phyloP scores from a whole-genome alignment of 176 grass and related monocot genomes.

The Oryza meridionalis region DNA sequence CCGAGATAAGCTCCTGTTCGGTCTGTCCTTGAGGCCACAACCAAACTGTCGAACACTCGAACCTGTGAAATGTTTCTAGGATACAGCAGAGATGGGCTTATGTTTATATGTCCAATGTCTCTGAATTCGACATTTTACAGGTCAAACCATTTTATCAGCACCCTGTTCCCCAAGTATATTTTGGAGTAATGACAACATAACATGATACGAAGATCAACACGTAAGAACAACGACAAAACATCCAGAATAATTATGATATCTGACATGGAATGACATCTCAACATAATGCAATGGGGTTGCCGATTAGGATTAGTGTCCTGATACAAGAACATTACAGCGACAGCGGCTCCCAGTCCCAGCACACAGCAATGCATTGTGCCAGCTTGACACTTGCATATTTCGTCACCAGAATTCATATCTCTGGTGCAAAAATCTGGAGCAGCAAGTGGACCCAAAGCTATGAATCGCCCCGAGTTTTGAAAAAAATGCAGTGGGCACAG shows the following conservation, averaged over 20 bases:
- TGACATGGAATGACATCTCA: constrained; percentile 44
- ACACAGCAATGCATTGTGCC: constrained; percentile 35
- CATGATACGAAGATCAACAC: not conserved
- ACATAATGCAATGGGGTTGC: constrained; percentile 29
- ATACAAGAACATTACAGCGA: constrained; percentile 34
- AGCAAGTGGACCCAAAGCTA: constrained; percentile 33
- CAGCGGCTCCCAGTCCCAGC: constrained; percentile 27
- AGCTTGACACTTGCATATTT: constrained; percentile 42
- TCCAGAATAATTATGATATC: constrained; percentile 37
- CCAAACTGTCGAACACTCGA: not conserved
- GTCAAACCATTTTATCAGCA: constrained; percentile 42
- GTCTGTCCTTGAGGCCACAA: constrained; percentile 33
- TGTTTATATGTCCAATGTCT: constrained; percentile 5
- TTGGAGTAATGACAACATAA: not conserved
- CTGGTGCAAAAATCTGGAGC: constrained; percentile 47
- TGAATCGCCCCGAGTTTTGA: constrained; percentile 39
- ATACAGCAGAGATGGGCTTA: constrained; percentile 12
- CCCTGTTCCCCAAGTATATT: constrained; percentile 20
- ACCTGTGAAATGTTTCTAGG: constrained; percentile 35
- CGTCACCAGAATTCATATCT: constrained; percentile 21
- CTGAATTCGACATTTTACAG: constrained; percentile 30
- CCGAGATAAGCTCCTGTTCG: constrained; percentile 20
- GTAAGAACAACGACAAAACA: constrained; percentile 23
- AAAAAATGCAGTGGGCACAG: constrained; percentile 35
- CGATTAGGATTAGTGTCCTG: constrained; percentile 18